Evolutionary conservation across 2,329 filamentous ascomycete genomes (phyloP).

Genomic region (Elsinoe fawcettii): DNA sequence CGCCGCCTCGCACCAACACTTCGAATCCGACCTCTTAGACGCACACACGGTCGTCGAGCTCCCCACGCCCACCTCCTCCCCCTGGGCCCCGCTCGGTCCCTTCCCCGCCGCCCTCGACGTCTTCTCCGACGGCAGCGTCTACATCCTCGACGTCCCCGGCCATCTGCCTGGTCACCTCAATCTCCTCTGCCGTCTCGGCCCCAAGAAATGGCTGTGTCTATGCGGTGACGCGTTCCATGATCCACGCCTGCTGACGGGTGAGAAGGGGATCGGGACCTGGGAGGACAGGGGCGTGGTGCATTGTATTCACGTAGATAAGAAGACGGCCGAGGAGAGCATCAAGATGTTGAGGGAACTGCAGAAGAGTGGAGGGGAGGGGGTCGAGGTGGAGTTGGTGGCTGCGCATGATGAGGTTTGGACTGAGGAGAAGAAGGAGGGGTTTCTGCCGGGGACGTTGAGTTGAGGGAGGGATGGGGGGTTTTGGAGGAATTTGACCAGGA

Average conservation of each 20-base stretch:
- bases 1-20: slow-evolving; percentile 34
- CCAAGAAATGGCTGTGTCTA: slow-evolving; percentile 41
- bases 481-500: background rate
- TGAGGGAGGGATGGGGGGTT: background rate
- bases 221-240: slow-evolving; percentile 51
- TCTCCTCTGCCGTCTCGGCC: slow-evolving; percentile 36
- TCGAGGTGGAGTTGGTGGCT: slow-evolving; percentile 40
- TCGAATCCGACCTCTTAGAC: slow-evolving; percentile 39
- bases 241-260: slow-evolving; percentile 42
- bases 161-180: slow-evolving; percentile 48
- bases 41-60: slow-evolving; percentile 37
- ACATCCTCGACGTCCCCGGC: slow-evolving; percentile 44
- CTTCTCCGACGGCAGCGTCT: slow-evolving; percentile 41
- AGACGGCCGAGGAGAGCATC: slow-evolving; percentile 39
- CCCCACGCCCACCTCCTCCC: slow-evolving; percentile 24
- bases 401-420: slow-evolving; percentile 46
- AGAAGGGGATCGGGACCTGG: slow-evolving; percentile 46
- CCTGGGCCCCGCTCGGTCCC: slow-evolving; percentile 37
- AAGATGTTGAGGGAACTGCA: slow-evolving; percentile 34
- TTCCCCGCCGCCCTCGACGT: slow-evolving; percentile 43
- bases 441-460: background rate
- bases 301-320: slow-evolving; percentile 46
- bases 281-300: slow-evolving; percentile 39
- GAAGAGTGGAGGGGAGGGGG: slow-evolving; percentile 26
- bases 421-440: slow-evolving; percentile 22